Evolutionary conservation across 805 yeast species (phyloP), one percentile per base, ranked within the genome.

Genomic region (Clavispora fructus): DNA sequence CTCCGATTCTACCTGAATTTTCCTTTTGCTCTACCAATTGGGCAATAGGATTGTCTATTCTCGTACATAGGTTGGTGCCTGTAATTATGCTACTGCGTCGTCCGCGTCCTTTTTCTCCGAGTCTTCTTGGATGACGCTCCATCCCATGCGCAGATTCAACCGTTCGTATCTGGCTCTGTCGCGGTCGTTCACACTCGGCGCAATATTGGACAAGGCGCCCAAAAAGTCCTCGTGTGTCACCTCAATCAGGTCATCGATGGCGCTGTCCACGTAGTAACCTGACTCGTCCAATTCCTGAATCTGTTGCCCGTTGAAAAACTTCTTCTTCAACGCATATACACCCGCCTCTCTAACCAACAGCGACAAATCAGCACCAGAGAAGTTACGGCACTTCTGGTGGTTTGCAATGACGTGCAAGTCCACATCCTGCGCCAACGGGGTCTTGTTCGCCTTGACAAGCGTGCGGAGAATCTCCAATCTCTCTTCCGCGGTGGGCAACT

Each of bases 281-380:
- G 69, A 63, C 39, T 53, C 58, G 52, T 69, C 73, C 54, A 60
- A 64, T 63, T 64, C 71, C 59, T 50, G 70, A 55, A 64, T 70
- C 43, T 63, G 51, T 46, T 69, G 73, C 23, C 67, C 67, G 14
- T 56, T 57, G 64, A 85, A 86, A 53, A 86, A 83, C 56, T 77
- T 82, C 63, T 82, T 80, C 62, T 89, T 86, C 63, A 91, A 74
- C 1, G 97, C 95, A 43, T 79, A 68, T 6, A 90, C 94, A 54
- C 96, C 90, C n/a, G 98, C 95, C 61, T 94, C 98, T 58, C 97
- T 77, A 1, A 87, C 92, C 47, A 94, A 68, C 3, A 97, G 89
- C 1, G 95, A 89, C 46, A 94, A 74, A 73, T 94, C 99, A 0
- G 99, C 99, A 61, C 99, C 99, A 3, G 95, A 86, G 62, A 88